Evolutionary conservation across 2,329 filamentous ascomycete species (phyloP), one percentile per base, ranked within the genome.

Genomic region (Geosmithia flava): DNA sequence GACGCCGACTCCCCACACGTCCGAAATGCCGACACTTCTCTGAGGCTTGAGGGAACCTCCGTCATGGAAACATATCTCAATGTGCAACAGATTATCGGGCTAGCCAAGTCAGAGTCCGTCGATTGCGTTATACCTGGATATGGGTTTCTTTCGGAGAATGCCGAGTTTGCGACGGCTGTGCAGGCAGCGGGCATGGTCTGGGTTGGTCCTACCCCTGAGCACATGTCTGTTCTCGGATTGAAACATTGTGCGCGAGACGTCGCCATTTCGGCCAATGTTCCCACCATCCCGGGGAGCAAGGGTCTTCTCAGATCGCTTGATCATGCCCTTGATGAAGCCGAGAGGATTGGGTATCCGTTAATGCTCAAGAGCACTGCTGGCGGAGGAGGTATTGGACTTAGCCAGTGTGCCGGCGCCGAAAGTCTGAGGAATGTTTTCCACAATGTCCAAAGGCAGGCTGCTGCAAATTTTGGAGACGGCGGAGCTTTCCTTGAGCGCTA

Each of bases 1-100:
- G 85, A 88, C 61, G 71, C 75, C 30, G 67, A 66, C 50, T 75
- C 83, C n/a, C 78, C 83, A 52, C 84, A 88, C 63, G 83, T 83
- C 10, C 64, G 82, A 48, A 76, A 75, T 56, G 85, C 83, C 4
- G 81, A 83, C 1, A 75, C 78, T 55, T 75, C 83, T 2, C 69
- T 85, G 45, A 82, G 80, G 46, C 69, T 88, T 3, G 75, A 80
- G 3, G 76, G 78, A 1, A 52, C 46, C 4, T 57, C 60, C 2
- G 55, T 66, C 1, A 54, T 54, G 0, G 59, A 64, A 1, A 80
- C 83, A 1, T 80, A 87, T 56, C 74, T 88, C 13, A 80, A 87
- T 59, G 81, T 80, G 20, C 70, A 79, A 33, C 75, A 80, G 39
- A 73, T 78, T 39, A 61, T 82, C 17, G 56, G 65, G 3, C 68